Evolutionary conservation across 805 yeast species (phyloP), one percentile per base, ranked within the genome.

Genomic region (Myxozyma neotropica): DNA sequence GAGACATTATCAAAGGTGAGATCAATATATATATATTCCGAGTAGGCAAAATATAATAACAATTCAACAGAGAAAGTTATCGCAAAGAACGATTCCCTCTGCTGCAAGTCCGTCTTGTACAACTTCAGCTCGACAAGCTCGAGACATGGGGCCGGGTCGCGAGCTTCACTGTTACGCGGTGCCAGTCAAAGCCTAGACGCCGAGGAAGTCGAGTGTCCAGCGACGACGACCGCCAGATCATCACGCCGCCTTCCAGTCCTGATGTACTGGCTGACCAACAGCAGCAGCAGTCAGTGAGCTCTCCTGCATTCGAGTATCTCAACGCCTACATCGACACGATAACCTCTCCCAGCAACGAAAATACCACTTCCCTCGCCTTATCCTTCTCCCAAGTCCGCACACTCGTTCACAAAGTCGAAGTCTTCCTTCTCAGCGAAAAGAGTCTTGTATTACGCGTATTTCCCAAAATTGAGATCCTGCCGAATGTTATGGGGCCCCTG

Each of bases 141-240:
- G 65, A 63, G 47, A 21, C 44, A 10, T 63, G 66, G 66, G 63
- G 63, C 29, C 46, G 43, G 7, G 66, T 63, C 10, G 12, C 33
- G 2, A 49, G 45, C 26, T 63, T 63, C 49, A 38, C 51, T 6
- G 43, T 62, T 35, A 45, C 53, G 15, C 49, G 53, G 12, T n/a
- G 49, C 46, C 39, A 23, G 23, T 27, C 55, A 5, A 46, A 50
- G 26, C 39, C 13, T 13, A 6, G 26, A 3, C 33, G 35, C 48
- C 6, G 7, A 6, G 10, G 33, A 29, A 29, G 33, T 29, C 6
- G 33, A 10, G 33, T 10, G 33, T 29, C 33, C 10, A 29, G 6
- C 10, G 33, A 29, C 33, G 10, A 29, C 6, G 33, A 29, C 33
- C 10, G 10, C 33, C 17, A n/a, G 21, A 38, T 19, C 10, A 38